Base-by-base conservation (phyloP, 2,329 filamentous ascomycete species). In the Xylaria sp. region DNA sequence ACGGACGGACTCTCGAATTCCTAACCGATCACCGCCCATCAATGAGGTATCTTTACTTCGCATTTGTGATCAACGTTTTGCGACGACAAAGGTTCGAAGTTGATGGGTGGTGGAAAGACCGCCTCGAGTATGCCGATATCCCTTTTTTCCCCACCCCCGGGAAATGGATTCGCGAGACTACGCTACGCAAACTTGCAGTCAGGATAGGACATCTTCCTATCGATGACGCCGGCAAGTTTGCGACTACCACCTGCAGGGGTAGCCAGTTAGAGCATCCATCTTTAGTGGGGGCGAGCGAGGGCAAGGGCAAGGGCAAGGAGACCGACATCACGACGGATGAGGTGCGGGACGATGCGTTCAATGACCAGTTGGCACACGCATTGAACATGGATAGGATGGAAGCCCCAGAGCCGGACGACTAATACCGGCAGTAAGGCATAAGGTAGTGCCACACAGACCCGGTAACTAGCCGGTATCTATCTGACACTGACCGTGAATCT, bases 31-130 rank as follows among this genome's bases (percentile, higher is more conserved):
- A 68, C 39, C 69, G 62, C 54, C 69, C 65, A n/a, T 61, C 65
- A 39, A 63, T 65, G 48, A 62, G 65, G 48, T 63, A 68, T 51
- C 46, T 70, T 31, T 66, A 68, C 51, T 68, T 66, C 39, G 54
- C 50, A 37, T 70, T 63, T 48, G 62, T 56, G 25, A 68, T 70
- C 23, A 66, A 66, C 44, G 46, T 68, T 48, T 23, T 61, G 25
- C 58, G 58, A 13, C 44, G 58, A 34, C 28, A 61, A 23, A 48
- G 28, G 46, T 61, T 51, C n/a, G 58, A 50, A 28, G 58, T 41
- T 20, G 25, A 51, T 48, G 58, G 58, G 31, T 61, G 58, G 58
- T 51, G 46, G 58, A 61, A 50, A 61, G 61, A 60, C 20, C 63
- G 50, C 37, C 20, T 59, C 41, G 23, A 6, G 20, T 55, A 54